A percentile compares a stretch with the other conserved stretches of the same genome.
Evolutionary conservation across 139 green algal species (phyloP).

Genomic region (Protoeuglena noctilucae): DNA sequence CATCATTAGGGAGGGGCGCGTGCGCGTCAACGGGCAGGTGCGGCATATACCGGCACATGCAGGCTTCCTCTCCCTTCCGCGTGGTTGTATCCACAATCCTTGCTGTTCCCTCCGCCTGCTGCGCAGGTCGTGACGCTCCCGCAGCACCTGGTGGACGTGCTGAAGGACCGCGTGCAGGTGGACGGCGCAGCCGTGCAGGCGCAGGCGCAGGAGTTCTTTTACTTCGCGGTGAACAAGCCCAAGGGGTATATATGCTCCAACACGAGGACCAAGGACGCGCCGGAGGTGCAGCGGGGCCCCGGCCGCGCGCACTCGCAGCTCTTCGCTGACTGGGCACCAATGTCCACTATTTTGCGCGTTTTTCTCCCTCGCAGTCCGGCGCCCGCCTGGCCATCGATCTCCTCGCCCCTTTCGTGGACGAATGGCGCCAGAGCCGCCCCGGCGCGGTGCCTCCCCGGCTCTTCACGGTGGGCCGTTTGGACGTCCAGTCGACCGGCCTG

Average conservation of each 20-base stretch:
- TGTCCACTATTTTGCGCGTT: neutral
- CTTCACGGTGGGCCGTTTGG: slow-evolving; percentile 85
- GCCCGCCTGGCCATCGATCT: slow-evolving; percentile 1
- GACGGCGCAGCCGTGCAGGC: slow-evolving; percentile 10
- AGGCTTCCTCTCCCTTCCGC: neutral
- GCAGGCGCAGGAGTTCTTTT: slow-evolving; percentile 13
- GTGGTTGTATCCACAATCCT: neutral
- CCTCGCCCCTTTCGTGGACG: slow-evolving; percentile 2
- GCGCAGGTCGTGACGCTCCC: slow-evolving; percentile 39
- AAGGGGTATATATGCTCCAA: slow-evolving; percentile 71
- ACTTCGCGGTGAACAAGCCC: slow-evolving; percentile 58
- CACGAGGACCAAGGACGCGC: no score
- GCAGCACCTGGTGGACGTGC: slow-evolving; percentile 25
- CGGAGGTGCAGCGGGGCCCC: neutral
- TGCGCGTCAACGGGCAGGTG: slow-evolving; percentile 33
- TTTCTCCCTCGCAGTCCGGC: neutral
- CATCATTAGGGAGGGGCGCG: slow-evolving; percentile 52
- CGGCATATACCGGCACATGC: neutral
- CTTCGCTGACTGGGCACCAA: neutral
- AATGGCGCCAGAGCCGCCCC: slow-evolving; percentile 14
- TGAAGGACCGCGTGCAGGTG: slow-evolving; percentile 33
- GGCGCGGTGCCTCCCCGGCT: slow-evolving; percentile 49
- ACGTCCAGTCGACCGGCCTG: slow-evolving; percentile 71
- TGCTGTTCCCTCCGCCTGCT: neutral
- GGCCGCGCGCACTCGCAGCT: neutral